These are phyloP conservation scores for Fonsecaea nubica DNA, from an alignment of 2,329 filamentous ascomycete species.

Conservation along the genomic window DNA sequence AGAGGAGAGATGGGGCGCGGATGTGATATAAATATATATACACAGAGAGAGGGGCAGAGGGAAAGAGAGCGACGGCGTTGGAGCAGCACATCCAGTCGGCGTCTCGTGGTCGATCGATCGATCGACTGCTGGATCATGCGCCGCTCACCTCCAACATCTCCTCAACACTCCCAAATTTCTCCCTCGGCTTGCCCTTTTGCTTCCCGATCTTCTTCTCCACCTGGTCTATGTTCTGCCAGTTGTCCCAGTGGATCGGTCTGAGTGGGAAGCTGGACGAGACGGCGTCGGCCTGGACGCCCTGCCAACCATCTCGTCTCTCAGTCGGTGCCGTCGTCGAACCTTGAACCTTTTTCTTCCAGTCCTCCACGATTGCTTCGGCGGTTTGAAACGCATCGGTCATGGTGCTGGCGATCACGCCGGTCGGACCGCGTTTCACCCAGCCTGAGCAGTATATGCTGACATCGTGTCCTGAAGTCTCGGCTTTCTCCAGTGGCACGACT, in stretches of 20 bases:
- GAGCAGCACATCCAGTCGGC: not conserved
- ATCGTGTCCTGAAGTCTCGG: constrained; percentile 56
- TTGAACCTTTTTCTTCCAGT: constrained; percentile 62
- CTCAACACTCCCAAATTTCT: constrained; percentile 65
- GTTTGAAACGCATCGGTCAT: constrained; percentile 95
- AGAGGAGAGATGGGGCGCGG: no score
- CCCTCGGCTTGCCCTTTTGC: constrained; percentile 74
- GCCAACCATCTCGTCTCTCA: constrained; percentile 68
- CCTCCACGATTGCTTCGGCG: constrained; percentile 79
- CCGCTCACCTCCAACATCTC: constrained; percentile 60
- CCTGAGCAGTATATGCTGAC: constrained; percentile 84
- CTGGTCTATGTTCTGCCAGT: constrained; percentile 86
- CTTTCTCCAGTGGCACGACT: constrained; percentile 55
- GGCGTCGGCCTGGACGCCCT: constrained; percentile 70
- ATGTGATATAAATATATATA: no score
- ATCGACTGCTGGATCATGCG: not conserved
- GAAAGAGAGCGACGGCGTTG: no score
- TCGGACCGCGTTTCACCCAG: constrained; percentile 95
- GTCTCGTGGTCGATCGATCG: not conserved
- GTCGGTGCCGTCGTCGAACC: constrained; percentile 17
- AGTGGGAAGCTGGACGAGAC: constrained; percentile 57
- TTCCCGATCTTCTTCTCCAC: constrained; percentile 73
- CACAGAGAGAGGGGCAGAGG: no score
- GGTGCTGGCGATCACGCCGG: constrained; percentile 92
- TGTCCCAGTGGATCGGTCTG: constrained; percentile 75